A percentile compares a stretch with the other conserved stretches of the same genome.
Conservation (phyloP, 1,284 basidiomycete genomes). For the Malassezia sympodialis region DNA sequence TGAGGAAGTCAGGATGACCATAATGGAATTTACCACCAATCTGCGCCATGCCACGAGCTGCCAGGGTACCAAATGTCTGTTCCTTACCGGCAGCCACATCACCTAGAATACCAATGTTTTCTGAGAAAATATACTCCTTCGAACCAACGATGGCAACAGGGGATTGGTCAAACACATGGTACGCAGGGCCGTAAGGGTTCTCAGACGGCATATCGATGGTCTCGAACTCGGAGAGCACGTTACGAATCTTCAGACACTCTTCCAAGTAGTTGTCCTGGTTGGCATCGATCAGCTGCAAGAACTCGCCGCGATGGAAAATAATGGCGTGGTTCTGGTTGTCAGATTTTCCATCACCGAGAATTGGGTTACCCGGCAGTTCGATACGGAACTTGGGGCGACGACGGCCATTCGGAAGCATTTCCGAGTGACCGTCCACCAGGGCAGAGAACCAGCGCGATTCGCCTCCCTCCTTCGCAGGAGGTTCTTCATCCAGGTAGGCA, state of each 20-base stretch:
- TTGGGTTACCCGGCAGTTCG: slow-evolving; percentile 95
- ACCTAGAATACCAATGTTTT: slow-evolving; percentile 98
- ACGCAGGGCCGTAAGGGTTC: slow-evolving; percentile 75
- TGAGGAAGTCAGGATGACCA: slow-evolving; percentile 97
- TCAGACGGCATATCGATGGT: slow-evolving; percentile 75
- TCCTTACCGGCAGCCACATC: slow-evolving; percentile 98
- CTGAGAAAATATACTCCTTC: slow-evolving; percentile 98
- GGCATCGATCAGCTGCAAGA: slow-evolving; percentile 95
- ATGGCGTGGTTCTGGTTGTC: slow-evolving; percentile 99
- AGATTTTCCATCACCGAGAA: slow-evolving; percentile 96
- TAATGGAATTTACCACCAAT: slow-evolving; percentile 98
- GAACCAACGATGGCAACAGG: slow-evolving; percentile 97
- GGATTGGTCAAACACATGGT: slow-evolving; percentile 60
- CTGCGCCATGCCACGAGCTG: slow-evolving; percentile 87
- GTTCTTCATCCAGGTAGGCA: slow-evolving; percentile 94
- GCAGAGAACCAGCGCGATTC: slow-evolving; percentile 91
- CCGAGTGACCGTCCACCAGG: slow-evolving; percentile 93
- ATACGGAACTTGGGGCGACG: slow-evolving; percentile 94
- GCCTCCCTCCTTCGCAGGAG: slow-evolving; percentile 77
- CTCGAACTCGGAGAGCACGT: slow-evolving; percentile 95
- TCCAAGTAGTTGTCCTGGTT: slow-evolving; percentile 99
- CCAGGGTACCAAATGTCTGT: slow-evolving; percentile 96
- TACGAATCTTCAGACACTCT: slow-evolving; percentile 97
- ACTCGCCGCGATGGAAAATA: slow-evolving; percentile 97
- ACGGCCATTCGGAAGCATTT: slow-evolving; percentile 78